These are phyloP conservation scores for Fusarium luffae DNA, from an alignment of 2,329 filamentous ascomycete genomes.

Conservation along the genomic window DNA sequence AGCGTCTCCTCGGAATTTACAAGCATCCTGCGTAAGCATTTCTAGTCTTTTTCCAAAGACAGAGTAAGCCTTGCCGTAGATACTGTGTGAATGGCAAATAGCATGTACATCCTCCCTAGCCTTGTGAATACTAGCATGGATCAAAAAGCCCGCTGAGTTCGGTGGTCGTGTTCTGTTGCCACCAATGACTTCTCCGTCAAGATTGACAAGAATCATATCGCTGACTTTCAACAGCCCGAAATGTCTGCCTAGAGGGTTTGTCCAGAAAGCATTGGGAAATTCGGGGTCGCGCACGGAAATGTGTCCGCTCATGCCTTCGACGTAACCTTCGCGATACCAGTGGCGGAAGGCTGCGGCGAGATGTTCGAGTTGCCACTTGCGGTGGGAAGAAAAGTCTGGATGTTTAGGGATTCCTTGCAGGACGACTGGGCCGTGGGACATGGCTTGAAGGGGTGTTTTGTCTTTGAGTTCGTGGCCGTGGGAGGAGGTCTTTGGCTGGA, in stretches of 20 bases:
- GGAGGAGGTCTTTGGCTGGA: neutral
- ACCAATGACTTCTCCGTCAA: conserved; percentile 69
- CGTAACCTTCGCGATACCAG: conserved; percentile 72
- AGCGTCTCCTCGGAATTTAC: conserved; percentile 69
- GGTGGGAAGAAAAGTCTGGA: conserved; percentile 40
- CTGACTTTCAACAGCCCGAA: conserved; percentile 73
- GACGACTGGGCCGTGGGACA: conserved; percentile 44
- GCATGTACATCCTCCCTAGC: conserved; percentile 73
- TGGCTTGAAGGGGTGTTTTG: conserved; percentile 43
- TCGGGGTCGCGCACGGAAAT: conserved; percentile 74
- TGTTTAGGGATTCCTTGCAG: conserved; percentile 42
- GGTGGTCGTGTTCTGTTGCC: conserved; percentile 69
- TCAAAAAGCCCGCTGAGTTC: conserved; percentile 76
- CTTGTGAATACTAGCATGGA: conserved; percentile 73
- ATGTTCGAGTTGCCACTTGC: conserved; percentile 62
- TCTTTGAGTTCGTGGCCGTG: conserved; percentile 40
- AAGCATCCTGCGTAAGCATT: conserved; percentile 75
- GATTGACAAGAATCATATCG: conserved; percentile 75
- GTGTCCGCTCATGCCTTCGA: conserved; percentile 76
- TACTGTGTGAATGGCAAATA: conserved; percentile 74
- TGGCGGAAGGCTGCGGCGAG: conserved; percentile 75
- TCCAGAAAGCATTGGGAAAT: conserved; percentile 71
- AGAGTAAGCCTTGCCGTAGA: conserved; percentile 74
- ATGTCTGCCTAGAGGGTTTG: conserved; percentile 71
- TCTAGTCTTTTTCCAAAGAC: conserved; percentile 71